Conservation (phyloP, 2,329 filamentous ascomycete species). For the Thielaviopsis ethacetica region DNA sequence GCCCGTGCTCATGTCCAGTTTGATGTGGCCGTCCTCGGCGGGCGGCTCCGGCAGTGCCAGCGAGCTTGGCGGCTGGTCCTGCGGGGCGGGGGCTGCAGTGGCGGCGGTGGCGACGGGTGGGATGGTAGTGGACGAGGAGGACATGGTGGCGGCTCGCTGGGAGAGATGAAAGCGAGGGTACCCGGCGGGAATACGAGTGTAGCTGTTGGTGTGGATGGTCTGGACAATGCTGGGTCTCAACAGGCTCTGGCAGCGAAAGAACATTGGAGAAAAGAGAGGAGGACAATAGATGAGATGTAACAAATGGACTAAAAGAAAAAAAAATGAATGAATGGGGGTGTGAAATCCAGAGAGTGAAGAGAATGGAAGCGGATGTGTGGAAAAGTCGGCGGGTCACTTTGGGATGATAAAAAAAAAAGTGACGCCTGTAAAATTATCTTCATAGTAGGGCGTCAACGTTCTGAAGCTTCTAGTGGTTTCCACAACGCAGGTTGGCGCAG, state of each 20-base stretch:
- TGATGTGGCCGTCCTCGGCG: constrained; percentile 11
- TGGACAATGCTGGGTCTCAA: neutral
- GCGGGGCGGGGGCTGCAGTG: neutral
- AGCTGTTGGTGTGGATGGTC: neutral
- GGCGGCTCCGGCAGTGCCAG: constrained; percentile 12
- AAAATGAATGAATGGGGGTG: neutral
- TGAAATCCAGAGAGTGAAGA: neutral
- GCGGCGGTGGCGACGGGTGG: neutral
- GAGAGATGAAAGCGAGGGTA: neutral
- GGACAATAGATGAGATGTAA: neutral
- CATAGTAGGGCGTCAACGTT: neutral
- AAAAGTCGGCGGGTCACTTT: neutral
- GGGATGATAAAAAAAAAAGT: neutral
- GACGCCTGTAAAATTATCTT: neutral
- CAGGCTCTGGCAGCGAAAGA: neutral
- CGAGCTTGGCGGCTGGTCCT: neutral
- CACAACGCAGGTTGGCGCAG: neutral
- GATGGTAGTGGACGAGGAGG: neutral
- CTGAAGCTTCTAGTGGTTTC: neutral
- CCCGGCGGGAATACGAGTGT: neutral
- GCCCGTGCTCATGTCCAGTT: constrained; percentile 20
- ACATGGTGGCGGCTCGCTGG: neutral
- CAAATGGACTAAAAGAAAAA: neutral
- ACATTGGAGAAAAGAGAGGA: neutral
- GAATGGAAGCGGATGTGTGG: neutral